Evolutionary conservation across 495 filamentous ascomycete species (phyloP).

Genomic region (Haplographium delicatum): DNA sequence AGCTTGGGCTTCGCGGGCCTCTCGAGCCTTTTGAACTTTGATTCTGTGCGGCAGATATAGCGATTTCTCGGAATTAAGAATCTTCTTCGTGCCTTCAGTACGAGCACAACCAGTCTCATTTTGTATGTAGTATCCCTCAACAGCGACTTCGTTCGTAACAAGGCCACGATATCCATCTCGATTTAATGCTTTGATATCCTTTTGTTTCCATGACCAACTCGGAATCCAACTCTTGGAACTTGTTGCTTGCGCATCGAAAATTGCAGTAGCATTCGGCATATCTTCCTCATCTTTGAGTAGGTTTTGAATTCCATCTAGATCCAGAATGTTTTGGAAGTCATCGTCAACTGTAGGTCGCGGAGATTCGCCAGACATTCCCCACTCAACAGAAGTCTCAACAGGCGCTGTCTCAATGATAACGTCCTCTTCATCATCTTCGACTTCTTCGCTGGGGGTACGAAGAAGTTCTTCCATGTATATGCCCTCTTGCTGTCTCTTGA

Average conservation of each 20-base stretch:
- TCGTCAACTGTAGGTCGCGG: conserved; percentile 60
- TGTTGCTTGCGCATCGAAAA: conserved; percentile 1
- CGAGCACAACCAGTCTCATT: conserved; percentile 80
- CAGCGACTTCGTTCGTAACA: conserved; percentile 33
- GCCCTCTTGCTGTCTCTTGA: conserved; percentile 43
- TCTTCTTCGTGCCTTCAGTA: conserved; percentile 90
- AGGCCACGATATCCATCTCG: conserved; percentile 22
- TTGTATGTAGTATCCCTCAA: conserved; percentile 86
- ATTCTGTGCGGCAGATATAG: conserved; percentile 97
- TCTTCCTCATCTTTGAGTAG: conserved; percentile 78
- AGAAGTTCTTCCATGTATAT: conserved; percentile 32
- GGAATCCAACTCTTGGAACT: conserved; percentile 39
- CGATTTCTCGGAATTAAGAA: conserved; percentile 93
- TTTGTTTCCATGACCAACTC: conserved; percentile 86
- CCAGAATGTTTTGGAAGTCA: conserved; percentile 58
- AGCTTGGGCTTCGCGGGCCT: conserved; percentile 77
- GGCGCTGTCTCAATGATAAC: conserved; percentile 20
- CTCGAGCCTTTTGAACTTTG: conserved; percentile 82
- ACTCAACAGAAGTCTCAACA: conserved; percentile 23
- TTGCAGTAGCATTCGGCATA: conserved; percentile 34
- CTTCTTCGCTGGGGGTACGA: conserved; percentile 22
- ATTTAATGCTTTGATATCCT: conserved; percentile 83
- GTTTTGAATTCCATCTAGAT: conserved; percentile 74
- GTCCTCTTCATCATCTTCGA: conserved; percentile 24
- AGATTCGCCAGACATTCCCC: conserved; percentile 20